Evolutionary conservation across 371 early-diverging fungal species (phyloP), one percentile per base, ranked within the genome.

Genomic region (Syncephalastrum racemosum): DNA sequence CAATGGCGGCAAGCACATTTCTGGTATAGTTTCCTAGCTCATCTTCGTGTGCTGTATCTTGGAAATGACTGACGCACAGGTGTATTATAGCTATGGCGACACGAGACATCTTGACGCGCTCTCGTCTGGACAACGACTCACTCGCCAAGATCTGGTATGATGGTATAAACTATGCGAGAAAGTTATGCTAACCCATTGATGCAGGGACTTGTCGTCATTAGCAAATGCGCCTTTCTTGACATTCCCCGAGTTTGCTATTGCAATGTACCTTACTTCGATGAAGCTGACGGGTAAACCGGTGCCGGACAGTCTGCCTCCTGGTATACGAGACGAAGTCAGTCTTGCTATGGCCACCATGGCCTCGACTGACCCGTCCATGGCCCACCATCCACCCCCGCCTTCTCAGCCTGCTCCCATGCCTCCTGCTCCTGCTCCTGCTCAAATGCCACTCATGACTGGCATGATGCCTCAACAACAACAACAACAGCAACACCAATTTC

Each of bases 181-280:
- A 16, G 19, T 46, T 46, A 16, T 53, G 22, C 16, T 24, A 18
- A 19, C 5, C 13, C 39, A 14, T 27, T 7, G 42, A 23, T 16
- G 18, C 42, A 79, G 80, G 80, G 80, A 79, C 63, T 60, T 79
- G 42, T 59, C 75, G 8, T 76, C 77, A 14, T 66, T 76, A n/a
- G 66, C 72, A 18, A 64, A 61, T 42, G 50, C 72, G 24, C 72
- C 80, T 12, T 64, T 65, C 42, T 62, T 82, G 42, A 75, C 80
- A 16, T 82, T 82, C 49, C 79, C 82, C 6, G 82, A 82, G 54
- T 82, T 82, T 66, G 80, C 80, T n/a, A 65, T 79, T n/a, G 77
- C 80, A 43, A 82, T 82, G 82, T 82, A 70, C 56, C 60, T 82
- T 56, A 79, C 79, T 6, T 73, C 77, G 3, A 56, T 62, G 19